These are phyloP conservation scores for Barnettozyma populi DNA, from an alignment of 805 yeast genomes.

Conservation along the genomic window DNA sequence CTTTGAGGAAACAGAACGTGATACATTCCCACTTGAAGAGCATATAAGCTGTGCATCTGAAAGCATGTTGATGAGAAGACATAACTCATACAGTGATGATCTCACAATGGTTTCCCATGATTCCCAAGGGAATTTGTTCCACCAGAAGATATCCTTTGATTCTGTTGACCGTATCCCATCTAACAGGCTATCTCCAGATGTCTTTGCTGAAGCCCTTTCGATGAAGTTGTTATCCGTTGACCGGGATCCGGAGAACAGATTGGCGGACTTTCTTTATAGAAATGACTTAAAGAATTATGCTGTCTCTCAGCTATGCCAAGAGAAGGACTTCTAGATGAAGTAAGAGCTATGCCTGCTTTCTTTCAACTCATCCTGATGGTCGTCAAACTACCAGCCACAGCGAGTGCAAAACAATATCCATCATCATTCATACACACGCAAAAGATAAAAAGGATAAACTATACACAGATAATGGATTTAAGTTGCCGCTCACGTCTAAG, in stretches of 20 bases:
- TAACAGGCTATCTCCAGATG: slow-evolving; percentile 2
- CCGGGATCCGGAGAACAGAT: slow-evolving; percentile 12
- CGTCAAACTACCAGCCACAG: neutral
- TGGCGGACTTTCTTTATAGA: slow-evolving; percentile 14
- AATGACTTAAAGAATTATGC: slow-evolving; percentile 15
- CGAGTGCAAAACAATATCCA: neutral
- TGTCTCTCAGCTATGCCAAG: slow-evolving; percentile 4
- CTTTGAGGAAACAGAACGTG: neutral
- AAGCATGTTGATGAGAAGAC: slow-evolving; percentile 11
- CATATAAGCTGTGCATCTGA: neutral
- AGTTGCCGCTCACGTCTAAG: neutral
- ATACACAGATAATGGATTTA: neutral
- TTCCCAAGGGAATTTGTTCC: slow-evolving; percentile 1
- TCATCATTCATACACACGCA: neutral
- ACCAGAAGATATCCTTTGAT: neutral
- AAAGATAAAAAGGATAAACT: neutral
- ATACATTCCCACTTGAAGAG: neutral
- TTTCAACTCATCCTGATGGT: neutral
- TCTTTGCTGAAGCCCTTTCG: slow-evolving; percentile 4
- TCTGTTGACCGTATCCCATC: slow-evolving; percentile 1
- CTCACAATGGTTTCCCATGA: slow-evolving; percentile 1
- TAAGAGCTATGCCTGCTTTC: neutral
- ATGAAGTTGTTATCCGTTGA: slow-evolving; percentile 6
- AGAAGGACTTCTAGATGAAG: neutral
- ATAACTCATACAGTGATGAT: slow-evolving; percentile 10